Percentiles rank a stretch among this genome's conserved stretches.
Evolutionary conservation across 306 rosid species (phyloP).

Genomic region (Prosopis cineraria): DNA sequence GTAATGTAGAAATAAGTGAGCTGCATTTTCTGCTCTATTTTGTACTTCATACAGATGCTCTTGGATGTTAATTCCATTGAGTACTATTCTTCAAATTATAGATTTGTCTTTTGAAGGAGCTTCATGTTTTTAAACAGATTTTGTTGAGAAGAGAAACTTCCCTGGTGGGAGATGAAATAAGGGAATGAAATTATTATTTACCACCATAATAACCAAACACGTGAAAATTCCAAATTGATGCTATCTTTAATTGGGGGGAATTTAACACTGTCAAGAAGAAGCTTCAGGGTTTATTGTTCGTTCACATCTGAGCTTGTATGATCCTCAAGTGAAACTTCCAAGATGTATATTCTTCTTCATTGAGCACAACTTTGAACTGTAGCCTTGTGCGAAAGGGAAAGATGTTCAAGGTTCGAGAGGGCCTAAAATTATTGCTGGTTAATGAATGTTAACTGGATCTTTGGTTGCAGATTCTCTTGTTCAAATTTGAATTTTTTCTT

Average conservation of each 20-base stretch:
- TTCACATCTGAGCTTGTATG: not conserved
- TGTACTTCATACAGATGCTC: not conserved
- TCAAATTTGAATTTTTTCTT: not conserved
- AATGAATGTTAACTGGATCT: conserved; percentile 22
- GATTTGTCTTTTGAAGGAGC: not conserved
- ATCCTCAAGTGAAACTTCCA: too few species aligned
- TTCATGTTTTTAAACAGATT: not conserved
- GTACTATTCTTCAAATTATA: not conserved
- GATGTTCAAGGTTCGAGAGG: not conserved
- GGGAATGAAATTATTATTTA: not conserved
- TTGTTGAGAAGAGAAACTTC: too few species aligned
- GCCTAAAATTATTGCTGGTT: conserved; percentile 1
- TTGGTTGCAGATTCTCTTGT: not conserved
- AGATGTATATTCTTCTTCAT: too few species aligned
- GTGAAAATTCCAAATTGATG: not conserved
- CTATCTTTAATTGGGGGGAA: not conserved
- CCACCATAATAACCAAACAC: not conserved
- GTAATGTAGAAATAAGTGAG: not conserved
- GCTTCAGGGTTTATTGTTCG: not conserved
- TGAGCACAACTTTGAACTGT: too few species aligned
- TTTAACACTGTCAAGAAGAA: not conserved
- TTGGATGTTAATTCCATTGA: not conserved
- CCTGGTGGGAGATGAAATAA: not conserved
- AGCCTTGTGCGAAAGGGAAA: not conserved
- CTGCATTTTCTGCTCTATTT: not conserved